phyloP scores from a whole-genome alignment of 805 yeast genomes.

The Barnettozyma californica region DNA sequence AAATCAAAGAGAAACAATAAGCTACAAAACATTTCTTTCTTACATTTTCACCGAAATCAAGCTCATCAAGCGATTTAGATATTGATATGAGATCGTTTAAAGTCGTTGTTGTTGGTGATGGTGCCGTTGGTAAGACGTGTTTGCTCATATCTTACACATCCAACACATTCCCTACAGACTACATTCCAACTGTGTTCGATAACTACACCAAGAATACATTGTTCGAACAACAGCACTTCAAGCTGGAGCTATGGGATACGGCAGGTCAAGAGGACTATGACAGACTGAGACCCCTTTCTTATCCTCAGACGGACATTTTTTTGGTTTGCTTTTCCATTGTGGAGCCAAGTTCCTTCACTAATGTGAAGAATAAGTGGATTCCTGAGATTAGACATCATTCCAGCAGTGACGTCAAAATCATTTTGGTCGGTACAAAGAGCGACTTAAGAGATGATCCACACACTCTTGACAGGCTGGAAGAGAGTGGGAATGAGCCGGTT shows the following conservation, averaged over 20 bases:
- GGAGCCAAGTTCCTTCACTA: conserved; percentile 73
- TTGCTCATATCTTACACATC: conserved; percentile 84
- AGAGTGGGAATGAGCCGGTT: conserved; percentile 58
- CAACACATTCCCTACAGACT: conserved; percentile 88
- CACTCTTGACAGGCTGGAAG: conserved; percentile 57
- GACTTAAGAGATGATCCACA: conserved; percentile 82
- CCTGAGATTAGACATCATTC: conserved; percentile 87
- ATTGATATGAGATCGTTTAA: conserved; percentile 71
- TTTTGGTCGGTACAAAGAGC: conserved; percentile 83
- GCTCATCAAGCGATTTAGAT: neutral
- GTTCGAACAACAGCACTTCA: conserved; percentile 76
- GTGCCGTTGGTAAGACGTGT: conserved; percentile 93
- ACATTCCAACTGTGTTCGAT: conserved; percentile 91
- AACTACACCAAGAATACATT: conserved; percentile 84
- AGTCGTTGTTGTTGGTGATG: conserved; percentile 93
- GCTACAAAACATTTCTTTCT: neutral
- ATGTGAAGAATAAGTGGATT: conserved; percentile 76
- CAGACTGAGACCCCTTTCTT: conserved; percentile 80
- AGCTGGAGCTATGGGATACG: conserved; percentile 90
- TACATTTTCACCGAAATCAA: neutral
- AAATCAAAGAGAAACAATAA: neutral
- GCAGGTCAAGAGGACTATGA: conserved; percentile 95
- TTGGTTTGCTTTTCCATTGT: conserved; percentile 81
- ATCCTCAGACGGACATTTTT: conserved; percentile 89
- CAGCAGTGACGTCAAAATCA: conserved; percentile 59